Base-by-base conservation (phyloP, 176 grass and related monocot species). In the Cenchrus americanus region DNA sequence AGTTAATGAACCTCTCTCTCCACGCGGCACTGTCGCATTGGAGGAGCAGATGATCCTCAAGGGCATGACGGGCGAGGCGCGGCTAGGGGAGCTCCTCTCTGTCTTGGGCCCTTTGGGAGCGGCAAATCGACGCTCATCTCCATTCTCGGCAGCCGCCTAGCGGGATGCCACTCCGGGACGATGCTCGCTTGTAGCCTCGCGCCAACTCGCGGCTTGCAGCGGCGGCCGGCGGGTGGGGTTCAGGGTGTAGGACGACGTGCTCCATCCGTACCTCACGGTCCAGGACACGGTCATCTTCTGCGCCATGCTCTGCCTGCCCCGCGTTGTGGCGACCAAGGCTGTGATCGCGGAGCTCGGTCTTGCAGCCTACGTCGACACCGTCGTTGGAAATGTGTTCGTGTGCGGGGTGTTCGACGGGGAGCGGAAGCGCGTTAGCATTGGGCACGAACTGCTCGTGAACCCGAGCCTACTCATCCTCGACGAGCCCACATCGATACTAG, bases 341-440 rank as follows among this genome's bases (percentile, higher is more conserved):
- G 96, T 99, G 27, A 90, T 99, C 85, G 66, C 87, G 15, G 96
- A 99, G 80, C 91, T 99, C 0, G 93, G 93, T 0, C 86, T 99
- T 3, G 14, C 49, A 13, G 73, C 83, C 2, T 99, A 93, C 91
- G 91, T 91, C 1, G 91, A 99, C 90, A 95, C 96, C 1, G 57
- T 85, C 61, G 90, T 99, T 0, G 96, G 96, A 2, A 94, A 95
- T 87, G 88, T 93, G n/a, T 92, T 99, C 81, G 82, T 99, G 53
- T 87, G 93, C 6, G 96, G 96, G 2, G 87, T 96, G 3, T 99
- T 93, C 0, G 96, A 93, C n/a, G 96, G 96, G 0, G 96, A 99
- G 86, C 64, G 96, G 22, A 99, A 99, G 89, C 91, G 96, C 14
- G 96, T 99, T 8, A 99, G 96, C 87, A 99, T 99, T 81, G 93